A percentile compares a stretch with the other conserved stretches of the same genome.
These are phyloP conservation scores for Lathyrus aphaca DNA, from an alignment of 306 rosid genomes.

Conservation along the genomic window DNA sequence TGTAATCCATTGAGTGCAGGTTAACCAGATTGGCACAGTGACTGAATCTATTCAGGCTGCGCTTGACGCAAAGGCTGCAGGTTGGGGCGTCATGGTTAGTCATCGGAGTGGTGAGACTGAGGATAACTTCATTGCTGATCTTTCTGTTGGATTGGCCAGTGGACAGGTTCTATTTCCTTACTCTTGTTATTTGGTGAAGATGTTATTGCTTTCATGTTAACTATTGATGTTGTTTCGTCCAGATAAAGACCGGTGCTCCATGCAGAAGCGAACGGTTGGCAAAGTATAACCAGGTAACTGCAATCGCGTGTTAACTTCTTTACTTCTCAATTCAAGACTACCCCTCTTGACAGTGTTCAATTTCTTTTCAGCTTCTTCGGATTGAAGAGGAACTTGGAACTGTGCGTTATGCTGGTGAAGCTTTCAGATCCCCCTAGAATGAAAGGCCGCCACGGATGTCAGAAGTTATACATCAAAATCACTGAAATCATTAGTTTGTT, in stretches of 20 bases:
- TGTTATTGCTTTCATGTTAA: conserved; percentile 41
- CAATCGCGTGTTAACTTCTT: conserved; percentile 5
- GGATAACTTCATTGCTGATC: conserved; percentile 98
- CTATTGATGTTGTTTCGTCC: conserved; percentile 42
- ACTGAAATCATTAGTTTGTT: conserved; percentile 13
- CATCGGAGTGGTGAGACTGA: conserved; percentile 99
- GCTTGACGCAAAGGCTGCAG: conserved; percentile 95
- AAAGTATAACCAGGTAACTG: conserved; percentile 91
- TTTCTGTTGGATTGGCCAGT: conserved; percentile 98
- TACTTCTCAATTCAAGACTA: background rate
- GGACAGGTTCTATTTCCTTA: conserved; percentile 73
- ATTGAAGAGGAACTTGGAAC: conserved; percentile 93
- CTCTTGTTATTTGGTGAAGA: conserved; percentile 10
- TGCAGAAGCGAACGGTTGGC: conserved; percentile 99
- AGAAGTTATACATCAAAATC: conserved; percentile 22
- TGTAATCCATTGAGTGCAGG: conserved; percentile 55
- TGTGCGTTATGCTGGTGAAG: conserved; percentile 93
- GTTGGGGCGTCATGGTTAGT: conserved; percentile 99
- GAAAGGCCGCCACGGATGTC: conserved; percentile 2
- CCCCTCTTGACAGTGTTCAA: conserved; percentile 8
- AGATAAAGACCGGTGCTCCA: conserved; percentile 98
- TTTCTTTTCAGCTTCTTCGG: conserved; percentile 84
- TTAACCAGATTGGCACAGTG: conserved; percentile 95
- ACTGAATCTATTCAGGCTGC: conserved; percentile 97
- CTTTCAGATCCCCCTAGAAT: conserved; percentile 80